phyloP scores from a whole-genome alignment of 257 asterid species.

The Forsythia suspensa region DNA sequence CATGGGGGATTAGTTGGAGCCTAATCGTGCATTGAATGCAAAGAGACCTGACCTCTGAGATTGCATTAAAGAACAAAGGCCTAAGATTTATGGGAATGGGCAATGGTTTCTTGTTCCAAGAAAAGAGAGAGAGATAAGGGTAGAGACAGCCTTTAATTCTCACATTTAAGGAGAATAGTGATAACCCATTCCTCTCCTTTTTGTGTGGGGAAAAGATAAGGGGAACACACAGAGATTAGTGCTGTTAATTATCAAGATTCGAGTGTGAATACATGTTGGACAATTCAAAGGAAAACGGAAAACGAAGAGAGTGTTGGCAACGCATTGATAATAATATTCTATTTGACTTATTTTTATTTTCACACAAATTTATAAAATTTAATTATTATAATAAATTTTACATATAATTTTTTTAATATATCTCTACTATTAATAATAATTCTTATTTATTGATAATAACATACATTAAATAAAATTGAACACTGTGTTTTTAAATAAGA shows the following conservation, averaged over 20 bases:
- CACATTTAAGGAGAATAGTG: conserved; percentile 36
- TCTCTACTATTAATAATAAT: too few species aligned
- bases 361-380: too few species aligned
- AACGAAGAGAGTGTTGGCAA: neutral
- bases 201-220: conserved; percentile 15
- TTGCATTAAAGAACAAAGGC: conserved; percentile 47
- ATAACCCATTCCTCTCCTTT: conserved; percentile 42
- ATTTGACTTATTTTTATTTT: too few species aligned
- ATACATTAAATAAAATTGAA: too few species aligned
- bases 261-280: conserved; percentile 11
- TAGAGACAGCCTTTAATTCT: conserved; percentile 22
- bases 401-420: too few species aligned
- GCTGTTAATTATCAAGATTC: conserved; percentile 3
- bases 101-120: conserved; percentile 43
- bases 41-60: conserved; percentile 32
- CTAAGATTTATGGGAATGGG: conserved; percentile 32
- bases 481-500: too few species aligned
- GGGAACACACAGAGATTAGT: conserved; percentile 7
- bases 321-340: too few species aligned
- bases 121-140: conserved; percentile 8
- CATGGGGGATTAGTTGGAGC: conserved; percentile 24
- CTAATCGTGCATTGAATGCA: conserved; percentile 34
- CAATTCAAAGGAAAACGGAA: conserved; percentile 20
- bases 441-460: too few species aligned
- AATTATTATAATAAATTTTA: too few species aligned